These are phyloP conservation scores for Parmales sp. DNA, from an alignment of 108 stramenopile species.

Conservation along the genomic window DNA sequence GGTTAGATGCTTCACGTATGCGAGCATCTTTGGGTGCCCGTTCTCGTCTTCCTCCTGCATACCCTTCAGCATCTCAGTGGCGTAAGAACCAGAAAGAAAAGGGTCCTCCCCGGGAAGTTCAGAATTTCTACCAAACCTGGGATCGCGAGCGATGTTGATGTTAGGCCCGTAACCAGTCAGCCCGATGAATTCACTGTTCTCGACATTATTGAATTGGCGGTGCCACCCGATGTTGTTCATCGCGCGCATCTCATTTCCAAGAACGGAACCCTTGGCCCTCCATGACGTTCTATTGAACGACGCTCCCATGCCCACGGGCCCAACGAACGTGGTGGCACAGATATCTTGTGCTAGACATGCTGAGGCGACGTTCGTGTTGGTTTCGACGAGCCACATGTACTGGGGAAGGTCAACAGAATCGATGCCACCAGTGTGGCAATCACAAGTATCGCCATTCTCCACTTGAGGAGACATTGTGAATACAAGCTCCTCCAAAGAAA, in stretches of 20 bases:
- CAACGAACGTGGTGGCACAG: too few species aligned
- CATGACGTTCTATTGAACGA: conserved; percentile 43
- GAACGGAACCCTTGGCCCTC: conserved; percentile 30
- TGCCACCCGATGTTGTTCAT: conserved; percentile 27
- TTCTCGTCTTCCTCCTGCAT: conserved; percentile 29
- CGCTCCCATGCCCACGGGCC: conserved; percentile 31
- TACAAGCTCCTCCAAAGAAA: too few species aligned
- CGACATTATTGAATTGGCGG: too few species aligned
- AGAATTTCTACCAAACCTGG: conserved; percentile 56
- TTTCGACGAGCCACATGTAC: too few species aligned
- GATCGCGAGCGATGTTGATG: conserved; percentile 56
- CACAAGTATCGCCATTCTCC: too few species aligned
- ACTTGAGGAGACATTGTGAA: too few species aligned
- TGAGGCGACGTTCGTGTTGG: too few species aligned
- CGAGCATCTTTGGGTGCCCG: conserved; percentile 22
- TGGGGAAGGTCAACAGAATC: too few species aligned
- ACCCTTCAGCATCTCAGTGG: conserved; percentile 32
- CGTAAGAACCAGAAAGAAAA: conserved; percentile 43
- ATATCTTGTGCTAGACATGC: too few species aligned
- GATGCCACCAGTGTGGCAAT: too few species aligned
- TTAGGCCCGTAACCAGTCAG: conserved; percentile 52
- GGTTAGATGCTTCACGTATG: conserved; percentile 54
- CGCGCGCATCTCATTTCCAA: conserved; percentile 33
- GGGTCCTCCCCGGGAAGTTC: conserved; percentile 65
- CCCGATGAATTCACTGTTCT: conserved; percentile 21